phyloP scores from a whole-genome alignment of 202 grass and related monocot genomes.

The Schoenoplectus triqueter region DNA sequence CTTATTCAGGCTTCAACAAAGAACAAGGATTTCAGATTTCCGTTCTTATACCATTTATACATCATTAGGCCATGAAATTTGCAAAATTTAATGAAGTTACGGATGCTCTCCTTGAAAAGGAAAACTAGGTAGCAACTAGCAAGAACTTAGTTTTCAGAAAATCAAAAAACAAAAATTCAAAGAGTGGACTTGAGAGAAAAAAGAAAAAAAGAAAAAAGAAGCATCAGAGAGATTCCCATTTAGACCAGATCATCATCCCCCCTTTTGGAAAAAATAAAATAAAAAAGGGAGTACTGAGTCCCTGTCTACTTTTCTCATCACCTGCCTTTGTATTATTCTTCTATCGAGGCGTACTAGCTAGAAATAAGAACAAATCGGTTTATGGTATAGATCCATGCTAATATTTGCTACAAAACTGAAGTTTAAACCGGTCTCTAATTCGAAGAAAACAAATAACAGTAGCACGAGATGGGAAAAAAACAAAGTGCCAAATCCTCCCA shows the following conservation, averaged over 20 bases:
- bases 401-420: background rate
- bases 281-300: slow-evolving; percentile 15
- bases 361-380: background rate
- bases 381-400: background rate
- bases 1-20: slow-evolving; percentile 38
- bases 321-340: background rate
- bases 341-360: background rate
- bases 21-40: slow-evolving; percentile 36
- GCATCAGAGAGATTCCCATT: slow-evolving; percentile 35
- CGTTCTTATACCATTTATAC: slow-evolving; percentile 28
- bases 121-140: background rate
- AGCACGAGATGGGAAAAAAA: background rate
- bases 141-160: background rate
- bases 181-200: background rate
- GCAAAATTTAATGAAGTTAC: background rate
- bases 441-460: background rate
- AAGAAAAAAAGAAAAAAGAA: background rate
- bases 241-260: slow-evolving; percentile 22
- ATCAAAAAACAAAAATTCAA: slow-evolving; percentile 5
- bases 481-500: background rate
- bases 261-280: background rate
- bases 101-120: no score
- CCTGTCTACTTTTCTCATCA: slow-evolving; percentile 35
- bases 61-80: slow-evolving; percentile 38
- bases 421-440: background rate